Percentiles rank a stretch among this genome's conserved stretches.
These are phyloP conservation scores for Saccharum officinarum DNA, from an alignment of 176 grass and related monocot species.

Conservation along the genomic window DNA sequence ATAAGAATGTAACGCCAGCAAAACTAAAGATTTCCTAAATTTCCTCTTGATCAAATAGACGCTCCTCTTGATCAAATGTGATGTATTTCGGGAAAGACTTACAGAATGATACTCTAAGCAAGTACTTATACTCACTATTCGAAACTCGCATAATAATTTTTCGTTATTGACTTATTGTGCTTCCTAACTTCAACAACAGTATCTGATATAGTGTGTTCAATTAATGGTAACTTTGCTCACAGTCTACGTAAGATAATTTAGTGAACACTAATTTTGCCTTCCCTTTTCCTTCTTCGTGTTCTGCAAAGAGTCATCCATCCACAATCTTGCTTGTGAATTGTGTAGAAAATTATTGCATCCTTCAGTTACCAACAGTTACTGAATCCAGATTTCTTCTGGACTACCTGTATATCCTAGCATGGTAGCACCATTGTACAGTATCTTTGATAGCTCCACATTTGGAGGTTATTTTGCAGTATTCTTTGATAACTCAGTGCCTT, in stretches of 20 bases:
- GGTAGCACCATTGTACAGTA: too few species aligned
- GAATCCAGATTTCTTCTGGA: neutral
- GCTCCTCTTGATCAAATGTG: too few species aligned
- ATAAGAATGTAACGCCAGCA: too few species aligned
- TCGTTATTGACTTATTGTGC: neutral
- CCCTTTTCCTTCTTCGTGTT: neutral
- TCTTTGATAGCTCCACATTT: neutral
- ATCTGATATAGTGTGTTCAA: neutral
- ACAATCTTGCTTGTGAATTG: neutral
- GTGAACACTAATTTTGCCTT: neutral
- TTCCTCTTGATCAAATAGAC: too few species aligned
- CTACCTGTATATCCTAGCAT: neutral
- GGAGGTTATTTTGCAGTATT: neutral
- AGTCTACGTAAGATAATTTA: neutral
- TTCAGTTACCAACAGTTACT: neutral
- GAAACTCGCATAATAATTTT: neutral
- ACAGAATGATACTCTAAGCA: neutral
- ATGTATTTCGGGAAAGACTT: constrained; percentile 29
- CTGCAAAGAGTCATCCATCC: neutral
- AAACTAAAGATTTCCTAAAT: too few species aligned
- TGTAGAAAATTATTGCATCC: neutral
- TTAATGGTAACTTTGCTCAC: neutral
- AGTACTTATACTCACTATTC: neutral
- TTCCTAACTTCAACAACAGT: neutral
- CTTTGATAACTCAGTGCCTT: neutral